These are phyloP conservation scores for Blepharisma stoltei DNA, from an alignment of 73 alveolate species.

Conservation along the genomic window DNA sequence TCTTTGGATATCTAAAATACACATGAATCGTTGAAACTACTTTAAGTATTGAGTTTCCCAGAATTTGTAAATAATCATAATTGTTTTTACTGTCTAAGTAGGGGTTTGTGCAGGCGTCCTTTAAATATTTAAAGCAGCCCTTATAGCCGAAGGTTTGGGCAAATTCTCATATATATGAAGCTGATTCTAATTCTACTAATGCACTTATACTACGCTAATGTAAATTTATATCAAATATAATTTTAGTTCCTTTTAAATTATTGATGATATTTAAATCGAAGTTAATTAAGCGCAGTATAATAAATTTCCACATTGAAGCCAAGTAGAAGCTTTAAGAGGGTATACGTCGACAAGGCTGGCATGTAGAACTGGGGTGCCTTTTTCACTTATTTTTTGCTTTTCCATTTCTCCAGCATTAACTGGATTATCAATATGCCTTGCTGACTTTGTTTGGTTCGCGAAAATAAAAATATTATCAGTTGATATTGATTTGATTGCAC, in stretches of 20 bases:
- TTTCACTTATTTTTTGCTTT: neutral
- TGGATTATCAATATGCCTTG: neutral
- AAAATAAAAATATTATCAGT: neutral
- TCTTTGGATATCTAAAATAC: neutral
- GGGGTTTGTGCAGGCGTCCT: slow-evolving; percentile 19
- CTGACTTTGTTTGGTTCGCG: neutral
- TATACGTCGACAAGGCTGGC: neutral
- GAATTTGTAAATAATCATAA: neutral
- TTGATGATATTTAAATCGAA: neutral
- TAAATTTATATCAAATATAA: no score
- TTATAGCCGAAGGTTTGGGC: neutral
- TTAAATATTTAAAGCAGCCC: neutral
- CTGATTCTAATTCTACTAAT: neutral
- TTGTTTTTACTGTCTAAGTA: neutral
- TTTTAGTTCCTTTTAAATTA: no score
- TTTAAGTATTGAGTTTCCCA: neutral
- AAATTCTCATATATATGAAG: neutral
- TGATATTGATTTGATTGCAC: neutral
- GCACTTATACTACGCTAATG: no score
- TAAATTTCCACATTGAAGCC: neutral
- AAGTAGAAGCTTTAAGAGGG: neutral
- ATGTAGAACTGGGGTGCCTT: neutral
- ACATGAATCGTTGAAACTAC: slow-evolving; percentile 1
- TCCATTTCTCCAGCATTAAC: neutral
- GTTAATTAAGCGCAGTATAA: neutral